A percentile compares a stretch with the other conserved stretches of the same genome.
phyloP scores from a whole-genome alignment of 2,329 filamentous ascomycete species.

The Botryotinia narcissicola region DNA sequence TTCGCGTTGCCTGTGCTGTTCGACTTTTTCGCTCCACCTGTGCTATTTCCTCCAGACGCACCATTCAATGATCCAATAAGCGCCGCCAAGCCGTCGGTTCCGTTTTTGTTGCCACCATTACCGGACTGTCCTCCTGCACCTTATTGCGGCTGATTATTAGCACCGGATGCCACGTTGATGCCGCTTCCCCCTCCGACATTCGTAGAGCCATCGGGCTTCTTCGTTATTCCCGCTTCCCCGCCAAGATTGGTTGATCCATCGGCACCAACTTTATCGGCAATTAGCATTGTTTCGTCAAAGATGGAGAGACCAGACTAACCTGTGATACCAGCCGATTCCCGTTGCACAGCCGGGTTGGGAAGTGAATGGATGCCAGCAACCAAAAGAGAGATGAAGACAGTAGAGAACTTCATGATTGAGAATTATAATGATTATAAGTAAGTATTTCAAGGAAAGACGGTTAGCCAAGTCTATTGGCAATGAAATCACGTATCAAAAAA shows the following conservation, averaged over 20 bases:
- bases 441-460: not conserved
- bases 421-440: not conserved
- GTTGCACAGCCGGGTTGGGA: not conserved
- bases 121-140: not conserved
- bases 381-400: conserved; percentile 6
- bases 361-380: conserved; percentile 17
- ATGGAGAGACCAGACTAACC: not conserved
- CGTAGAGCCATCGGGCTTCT: conserved; percentile 10
- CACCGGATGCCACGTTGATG: conserved; percentile 1
- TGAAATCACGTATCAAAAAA: not conserved
- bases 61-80: conserved; percentile 13
- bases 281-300: not conserved
- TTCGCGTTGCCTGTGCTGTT: conserved; percentile 5
- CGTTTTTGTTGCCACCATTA: conserved; percentile 4
- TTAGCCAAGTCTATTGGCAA: conserved; percentile 11
- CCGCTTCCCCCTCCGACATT: conserved; percentile 10
- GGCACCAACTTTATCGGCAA: not conserved
- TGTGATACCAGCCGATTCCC: conserved; percentile 13
- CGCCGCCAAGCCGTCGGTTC: not conserved
- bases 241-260: conserved; percentile 11
- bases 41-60: conserved; percentile 2
- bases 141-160: not conserved
- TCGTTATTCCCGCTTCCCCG: conserved; percentile 1
- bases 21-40: conserved; percentile 10
- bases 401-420: conserved; percentile 13